Evolutionary conservation across 2,329 filamentous ascomycete species (phyloP).

Genomic region (Aspergillus cejpii): DNA sequence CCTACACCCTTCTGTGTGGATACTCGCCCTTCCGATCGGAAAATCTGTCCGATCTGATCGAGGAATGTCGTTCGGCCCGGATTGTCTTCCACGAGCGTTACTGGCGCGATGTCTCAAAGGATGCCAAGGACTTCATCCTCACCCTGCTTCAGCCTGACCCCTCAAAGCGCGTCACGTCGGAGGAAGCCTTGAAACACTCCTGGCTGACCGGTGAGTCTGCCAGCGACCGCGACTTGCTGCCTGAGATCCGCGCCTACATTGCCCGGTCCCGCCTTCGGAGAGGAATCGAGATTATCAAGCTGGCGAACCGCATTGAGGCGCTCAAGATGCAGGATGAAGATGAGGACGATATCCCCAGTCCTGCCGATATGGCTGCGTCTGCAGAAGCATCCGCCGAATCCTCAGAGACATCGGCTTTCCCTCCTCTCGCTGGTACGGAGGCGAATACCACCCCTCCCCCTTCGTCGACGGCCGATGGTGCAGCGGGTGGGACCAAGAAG

Average conservation of each 20-base stretch:
- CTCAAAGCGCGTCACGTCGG: conserved; percentile 67
- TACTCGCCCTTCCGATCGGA: conserved; percentile 98
- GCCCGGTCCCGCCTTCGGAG: conserved; percentile 84
- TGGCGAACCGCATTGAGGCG: conserved; percentile 88
- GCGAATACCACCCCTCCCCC: conserved; percentile 10
- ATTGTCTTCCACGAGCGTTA: conserved; percentile 96
- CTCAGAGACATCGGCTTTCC: conserved; percentile 21
- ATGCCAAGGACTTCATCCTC: conserved; percentile 92
- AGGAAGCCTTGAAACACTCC: conserved; percentile 70
- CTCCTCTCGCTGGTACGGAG: conserved; percentile 16
- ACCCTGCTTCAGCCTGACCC: conserved; percentile 72
- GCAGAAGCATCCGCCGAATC: conserved; percentile 30
- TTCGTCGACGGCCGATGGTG: conserved; percentile 15
- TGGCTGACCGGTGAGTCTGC: conserved; percentile 92
- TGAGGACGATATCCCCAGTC: conserved; percentile 60
- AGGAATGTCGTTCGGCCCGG: conserved; percentile 76
- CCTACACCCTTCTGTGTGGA: conserved; percentile 93
- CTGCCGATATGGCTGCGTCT: conserved; percentile 54
- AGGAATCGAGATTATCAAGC: conserved; percentile 92
- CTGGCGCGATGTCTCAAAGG: conserved; percentile 94
- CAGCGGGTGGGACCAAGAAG: conserved; percentile 39
- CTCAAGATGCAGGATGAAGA: conserved; percentile 91
- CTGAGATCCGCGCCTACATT: conserved; percentile 92
- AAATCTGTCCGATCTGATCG: conserved; percentile 84
- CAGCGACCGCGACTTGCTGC: conserved; percentile 92